Conservation (phyloP, 805 yeast species). For the Metschnikowia kofuensis region DNA sequence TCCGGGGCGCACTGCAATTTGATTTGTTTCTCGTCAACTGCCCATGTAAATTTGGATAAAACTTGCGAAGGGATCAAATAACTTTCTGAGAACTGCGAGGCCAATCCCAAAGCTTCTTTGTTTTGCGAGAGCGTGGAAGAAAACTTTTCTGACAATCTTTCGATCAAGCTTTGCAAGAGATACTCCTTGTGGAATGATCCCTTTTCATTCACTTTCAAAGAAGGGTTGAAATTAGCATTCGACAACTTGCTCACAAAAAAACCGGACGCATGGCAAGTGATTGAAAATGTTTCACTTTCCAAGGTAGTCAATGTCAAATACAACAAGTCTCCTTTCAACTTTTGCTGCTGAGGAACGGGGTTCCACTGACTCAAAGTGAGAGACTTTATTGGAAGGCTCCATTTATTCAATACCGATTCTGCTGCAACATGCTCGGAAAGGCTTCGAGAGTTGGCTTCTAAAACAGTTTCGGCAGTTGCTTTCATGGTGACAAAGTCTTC, state of each 20-base stretch:
- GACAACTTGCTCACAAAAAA: conserved; percentile 75
- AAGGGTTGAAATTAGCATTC: conserved; percentile 66
- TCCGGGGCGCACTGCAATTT: conserved; percentile 43
- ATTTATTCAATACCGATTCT: conserved; percentile 24
- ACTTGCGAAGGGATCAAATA: conserved; percentile 60
- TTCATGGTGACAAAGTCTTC: conserved; percentile 28
- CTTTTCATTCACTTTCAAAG: conserved; percentile 41
- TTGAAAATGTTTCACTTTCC: conserved; percentile 75
- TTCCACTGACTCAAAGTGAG: conserved; percentile 74
- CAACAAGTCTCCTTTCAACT: conserved; percentile 70
- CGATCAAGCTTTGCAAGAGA: conserved; percentile 59
- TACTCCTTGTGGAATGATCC: conserved; percentile 37
- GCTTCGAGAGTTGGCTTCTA: conserved; percentile 5
- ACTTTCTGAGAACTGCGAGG: conserved; percentile 48
- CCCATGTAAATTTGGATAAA: conserved; percentile 74
- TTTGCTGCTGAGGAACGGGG: conserved; percentile 69
- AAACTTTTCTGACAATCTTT: conserved; percentile 64
- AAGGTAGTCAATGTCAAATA: conserved; percentile 74
- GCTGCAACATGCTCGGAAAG: conserved; percentile 22
- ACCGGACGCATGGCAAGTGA: conserved; percentile 78
- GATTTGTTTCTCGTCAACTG: conserved; percentile 36
- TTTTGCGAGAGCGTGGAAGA: conserved; percentile 50
- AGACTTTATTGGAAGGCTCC: conserved; percentile 53
- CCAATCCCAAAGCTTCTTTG: conserved; percentile 40
- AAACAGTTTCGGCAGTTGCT: conserved; percentile 6